Evolutionary conservation across 2,329 filamentous ascomycete species (phyloP).

Genomic region (Macrophomina tecta): DNA sequence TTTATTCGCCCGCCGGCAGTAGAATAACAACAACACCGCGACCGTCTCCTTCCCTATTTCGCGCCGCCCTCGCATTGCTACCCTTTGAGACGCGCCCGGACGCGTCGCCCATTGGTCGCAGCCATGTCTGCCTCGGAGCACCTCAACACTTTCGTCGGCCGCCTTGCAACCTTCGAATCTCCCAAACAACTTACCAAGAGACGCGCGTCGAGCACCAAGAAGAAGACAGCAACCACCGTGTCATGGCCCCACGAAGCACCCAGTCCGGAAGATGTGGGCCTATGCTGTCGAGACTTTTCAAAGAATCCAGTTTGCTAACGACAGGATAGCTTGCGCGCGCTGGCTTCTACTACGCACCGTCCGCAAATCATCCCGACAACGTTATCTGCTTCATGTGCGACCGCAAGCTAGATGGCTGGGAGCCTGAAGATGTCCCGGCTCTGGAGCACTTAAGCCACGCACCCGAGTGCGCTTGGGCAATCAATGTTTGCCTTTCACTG

Average conservation of each 20-base stretch:
- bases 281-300: background rate
- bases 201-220: constrained; percentile 69
- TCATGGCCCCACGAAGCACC: constrained; percentile 80
- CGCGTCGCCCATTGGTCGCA: constrained; percentile 13
- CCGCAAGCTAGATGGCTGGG: constrained; percentile 89
- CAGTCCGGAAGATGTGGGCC: constrained; percentile 66
- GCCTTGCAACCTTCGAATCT: constrained; percentile 79
- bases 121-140: constrained; percentile 48
- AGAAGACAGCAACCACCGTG: constrained; percentile 62
- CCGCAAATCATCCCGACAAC: constrained; percentile 79
- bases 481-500: constrained; percentile 63
- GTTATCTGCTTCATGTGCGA: constrained; percentile 87
- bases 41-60: background rate
- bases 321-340: constrained; percentile 77
- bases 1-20: constrained; percentile 1
- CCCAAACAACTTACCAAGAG: constrained; percentile 70
- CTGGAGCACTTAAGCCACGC: constrained; percentile 86
- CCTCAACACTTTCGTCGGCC: constrained; percentile 72
- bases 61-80: constrained; percentile 23
- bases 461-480: constrained; percentile 84
- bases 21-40: constrained; percentile 21
- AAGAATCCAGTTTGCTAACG: constrained; percentile 28
- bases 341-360: constrained; percentile 88
- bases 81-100: constrained; percentile 2
- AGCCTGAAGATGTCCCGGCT: constrained; percentile 81